Base-by-base conservation (phyloP, 1,284 basidiomycete species). In the Xanthoconium separans region DNA sequence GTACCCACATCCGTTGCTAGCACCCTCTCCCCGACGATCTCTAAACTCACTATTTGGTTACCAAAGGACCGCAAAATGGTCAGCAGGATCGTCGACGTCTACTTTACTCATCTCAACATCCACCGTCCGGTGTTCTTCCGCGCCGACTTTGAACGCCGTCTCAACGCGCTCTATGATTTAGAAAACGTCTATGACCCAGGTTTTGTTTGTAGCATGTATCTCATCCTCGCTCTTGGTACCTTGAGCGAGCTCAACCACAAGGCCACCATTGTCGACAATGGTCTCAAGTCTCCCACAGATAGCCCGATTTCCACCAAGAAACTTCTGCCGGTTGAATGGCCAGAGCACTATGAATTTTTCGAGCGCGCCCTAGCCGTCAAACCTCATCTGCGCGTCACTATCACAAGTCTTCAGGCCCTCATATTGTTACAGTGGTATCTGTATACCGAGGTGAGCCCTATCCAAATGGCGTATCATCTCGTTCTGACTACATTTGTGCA, bases 401-500 rank as follows among this genome's bases (percentile, higher is more conserved):
- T 91, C 30, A 84, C 85, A 6, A 89, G 87, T 65, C 70, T 92
- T 55, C 89, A 92, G 68, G 87, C 89, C 2, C 76, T 92, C 49
- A 90, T 91, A 30, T 70, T 92, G 9, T 70, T 92, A 39, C 90
- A 92, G 53, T 92, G 89, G 90, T 91, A 91, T 70, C 75, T 92
- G 20, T 92, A 92, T 62, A 90, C 86, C 20, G 90, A 92, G 78
- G 90, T 89, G 60, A 56, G 80, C 67, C 24, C 27, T 20, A 24
- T 29, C 36, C 15, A 1, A 18, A 24, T 27, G 24, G 31, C 37
- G 20, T 44, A 27, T 52, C 34, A 31, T 59, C 24, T 51, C 58
- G 39, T 37, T 10, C 36, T 37, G 36, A 62, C 6, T 55, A 46
- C 45, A 46, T 48, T 37, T 55, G 45, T 61, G 27, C 52, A 92